A percentile compares a stretch with the other conserved stretches of the same genome.
phyloP scores from a whole-genome alignment of 257 asterid genomes.

The Fraxinus americana region DNA sequence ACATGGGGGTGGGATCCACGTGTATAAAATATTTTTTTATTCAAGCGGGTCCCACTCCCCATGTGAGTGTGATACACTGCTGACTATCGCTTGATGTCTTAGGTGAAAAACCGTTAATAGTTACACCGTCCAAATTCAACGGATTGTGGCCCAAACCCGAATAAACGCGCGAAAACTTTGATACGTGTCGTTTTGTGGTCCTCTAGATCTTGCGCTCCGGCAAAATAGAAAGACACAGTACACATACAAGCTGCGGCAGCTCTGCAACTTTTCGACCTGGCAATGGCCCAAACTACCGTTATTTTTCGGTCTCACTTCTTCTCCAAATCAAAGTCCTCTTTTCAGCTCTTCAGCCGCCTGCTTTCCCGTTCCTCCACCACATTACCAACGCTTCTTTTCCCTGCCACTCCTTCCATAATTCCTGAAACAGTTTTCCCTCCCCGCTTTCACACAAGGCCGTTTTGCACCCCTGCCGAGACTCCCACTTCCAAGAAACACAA shows the following conservation, averaged over 20 bases:
- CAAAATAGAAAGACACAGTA: no score
- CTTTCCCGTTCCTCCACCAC: constrained; percentile 38
- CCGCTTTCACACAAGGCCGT: constrained; percentile 18
- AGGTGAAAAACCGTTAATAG: no score
- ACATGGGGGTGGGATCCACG: no score
- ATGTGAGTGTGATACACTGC: no score
- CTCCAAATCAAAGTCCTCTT: constrained; percentile 26
- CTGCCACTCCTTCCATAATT: constrained; percentile 3
- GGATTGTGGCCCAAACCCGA: no score
- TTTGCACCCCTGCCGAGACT: constrained; percentile 27
- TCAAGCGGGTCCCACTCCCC: no score
- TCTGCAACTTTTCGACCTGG: constrained; percentile 1
- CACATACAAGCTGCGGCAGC: background rate
- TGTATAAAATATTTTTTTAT: no score
- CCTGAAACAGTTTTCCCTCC: background rate
- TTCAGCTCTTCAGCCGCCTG: constrained; percentile 26
- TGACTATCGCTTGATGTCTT: no score
- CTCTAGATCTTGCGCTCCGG: no score
- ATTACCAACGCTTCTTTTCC: constrained; percentile 12
- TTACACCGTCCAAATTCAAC: no score
- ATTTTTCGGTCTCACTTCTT: constrained; percentile 23
- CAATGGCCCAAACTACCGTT: constrained; percentile 33
- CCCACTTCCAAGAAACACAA: constrained; percentile 17
- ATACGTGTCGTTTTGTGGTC: no score
- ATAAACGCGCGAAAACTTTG: no score